Base-by-base conservation (phyloP, 768 basidiomycete genomes). In the Pisolithus tinctorius region DNA sequence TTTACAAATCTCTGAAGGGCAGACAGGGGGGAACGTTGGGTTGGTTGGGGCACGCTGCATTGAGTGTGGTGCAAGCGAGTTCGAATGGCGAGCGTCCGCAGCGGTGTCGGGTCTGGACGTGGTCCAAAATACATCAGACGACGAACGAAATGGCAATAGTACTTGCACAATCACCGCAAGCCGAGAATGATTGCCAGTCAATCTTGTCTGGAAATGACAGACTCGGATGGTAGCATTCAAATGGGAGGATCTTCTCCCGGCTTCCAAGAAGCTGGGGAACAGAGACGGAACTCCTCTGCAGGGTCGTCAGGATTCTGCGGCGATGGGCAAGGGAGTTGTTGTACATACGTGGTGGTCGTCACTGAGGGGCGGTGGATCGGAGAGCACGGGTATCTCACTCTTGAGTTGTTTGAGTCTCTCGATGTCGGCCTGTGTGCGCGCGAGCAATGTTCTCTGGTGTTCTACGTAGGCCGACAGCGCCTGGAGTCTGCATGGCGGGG, bases 401-500 rank as follows among this genome's bases (percentile, higher is more conserved):
- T 70, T 76, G 30, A 84, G 69, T 38, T 62, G 62, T 44, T 72
- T 71, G 20, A 90, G 72, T 20, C 73, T 69, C 47, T 75, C 76
- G 61, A 89, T 78, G 68, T 88, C 86, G 57, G 74, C 67, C 55
- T 79, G 76, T 27, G 84, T 83, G 30, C 77, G 76, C 45, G 74
- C 72, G 38, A 89, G 77, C 31, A 86, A 58, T 17, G 71, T 62
- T 63, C 69, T 78, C 67, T 89, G 87, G 39, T 77, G 70, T 50
- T 77, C 72, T 55, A 89, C 76, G 67, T 82, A 89, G 45, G 69
- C 69, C 59, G 80, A 76, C 58, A 89, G 83, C 72, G 83, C 83
- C 65, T 84, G 75, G 39, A 67, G 66, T 57, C 66, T 67, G 43
- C 40, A 5, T 20, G 25, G 40, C 4, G 26, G 20, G 4, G 11